Evolutionary conservation across 805 yeast genomes (phyloP), one percentile per base, ranked within the genome.

Genomic region (Danielia oregonensis): DNA sequence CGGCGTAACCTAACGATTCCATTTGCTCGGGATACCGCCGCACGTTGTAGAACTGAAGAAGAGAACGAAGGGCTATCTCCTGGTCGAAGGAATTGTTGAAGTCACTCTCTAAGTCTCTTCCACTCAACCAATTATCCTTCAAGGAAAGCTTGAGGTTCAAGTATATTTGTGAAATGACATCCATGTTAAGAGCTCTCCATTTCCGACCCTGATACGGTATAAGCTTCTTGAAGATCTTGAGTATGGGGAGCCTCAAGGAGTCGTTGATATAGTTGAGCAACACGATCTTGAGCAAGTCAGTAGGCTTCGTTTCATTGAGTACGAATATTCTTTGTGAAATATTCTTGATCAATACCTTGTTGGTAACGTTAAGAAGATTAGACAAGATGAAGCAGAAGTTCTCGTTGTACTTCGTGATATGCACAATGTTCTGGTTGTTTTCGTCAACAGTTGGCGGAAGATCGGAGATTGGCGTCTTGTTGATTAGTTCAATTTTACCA

Each of bases 131-230:
- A 42, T 80, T 82, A 54, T 91, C 98, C 40, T 79, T 72, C 30
- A 91, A 57, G 12, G 79, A 76, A 24, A 88, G 65, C 46, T 78
- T 76, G 48, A 86, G 76, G 52, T 87, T 79, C 17, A 93, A 55
- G 50, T 84, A 91, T 2, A 91, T 88, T 40, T 86, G 80, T 0
- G 96, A 86, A 4, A 91, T 85, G 29, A 93, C 67, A 45, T 89
- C 96, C 97, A 93, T 91, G 54, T 91, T 93, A 43, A 79, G 76
- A 10, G 88, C 76, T 48, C 88, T 80, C 98, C 98, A 91, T 57
- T 89, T 88, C 40, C 93, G 79, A 13, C 96, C 96, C 50, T 86
- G 89, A 60, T 82, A 86, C 0, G 97, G 96, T 1, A 88, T 79
- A 32, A 88, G 71, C 42, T 84, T 79, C 55, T 86, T 88, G 40